phyloP scores from a whole-genome alignment of 768 basidiomycete genomes.

The Boletus reticuloceps region DNA sequence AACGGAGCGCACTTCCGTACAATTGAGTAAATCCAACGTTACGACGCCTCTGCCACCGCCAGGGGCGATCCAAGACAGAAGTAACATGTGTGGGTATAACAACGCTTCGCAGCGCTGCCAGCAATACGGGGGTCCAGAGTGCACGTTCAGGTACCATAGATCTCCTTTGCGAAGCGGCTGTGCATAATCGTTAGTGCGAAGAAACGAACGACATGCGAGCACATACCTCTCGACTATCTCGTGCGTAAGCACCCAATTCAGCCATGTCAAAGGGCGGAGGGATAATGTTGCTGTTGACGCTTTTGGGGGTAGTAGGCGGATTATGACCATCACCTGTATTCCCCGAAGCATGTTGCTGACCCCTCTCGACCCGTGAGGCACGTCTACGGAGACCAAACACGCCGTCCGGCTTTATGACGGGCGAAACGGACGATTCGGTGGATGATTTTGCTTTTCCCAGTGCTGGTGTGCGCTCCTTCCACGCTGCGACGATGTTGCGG shows the following conservation, averaged over 20 bases:
- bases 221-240: conserved; percentile 44
- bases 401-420: conserved; percentile 29
- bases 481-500: conserved; percentile 73
- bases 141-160: conserved; percentile 92
- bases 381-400: conserved; percentile 35
- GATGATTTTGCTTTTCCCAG: conserved; percentile 34
- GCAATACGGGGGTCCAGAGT: conserved; percentile 70
- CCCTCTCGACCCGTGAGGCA: conserved; percentile 24
- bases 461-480: conserved; percentile 73
- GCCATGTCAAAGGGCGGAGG: conserved; percentile 48
- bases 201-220: background rate
- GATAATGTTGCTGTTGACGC: conserved; percentile 32
- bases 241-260: conserved; percentile 42
- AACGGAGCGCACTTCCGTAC: conserved; percentile 79
- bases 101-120: conserved; percentile 84
- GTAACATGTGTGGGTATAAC: conserved; percentile 77
- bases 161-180: conserved; percentile 85
- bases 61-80: conserved; percentile 85
- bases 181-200: conserved; percentile 7
- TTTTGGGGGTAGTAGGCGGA: conserved; percentile 27
- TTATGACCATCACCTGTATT: conserved; percentile 5
- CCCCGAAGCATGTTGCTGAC: conserved; percentile 13
- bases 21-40: conserved; percentile 83
- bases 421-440: conserved; percentile 39
- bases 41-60: conserved; percentile 84